Base-by-base conservation (phyloP, 2,329 filamentous ascomycete species). In the Xylariaceae sp. region DNA sequence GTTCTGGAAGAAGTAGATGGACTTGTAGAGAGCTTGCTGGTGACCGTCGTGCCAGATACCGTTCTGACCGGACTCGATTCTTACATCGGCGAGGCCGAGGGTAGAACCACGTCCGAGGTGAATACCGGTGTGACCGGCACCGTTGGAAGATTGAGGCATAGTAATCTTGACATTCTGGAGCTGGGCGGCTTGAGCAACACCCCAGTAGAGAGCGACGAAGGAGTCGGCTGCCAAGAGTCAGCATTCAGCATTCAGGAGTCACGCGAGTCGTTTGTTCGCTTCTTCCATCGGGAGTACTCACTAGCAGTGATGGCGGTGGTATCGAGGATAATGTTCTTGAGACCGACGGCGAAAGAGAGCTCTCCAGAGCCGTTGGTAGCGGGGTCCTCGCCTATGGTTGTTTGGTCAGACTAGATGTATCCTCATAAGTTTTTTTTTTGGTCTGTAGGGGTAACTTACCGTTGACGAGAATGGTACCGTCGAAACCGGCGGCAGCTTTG, bases 241-340 rank as follows among this genome's bases (percentile, higher is more conserved):
- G 55, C 43, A 46, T 30, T 29, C 46, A 19, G 47, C 31, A 31
- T 32, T 19, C 19, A 19, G 34, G 43, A 6, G 31, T 26, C 19
- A 19, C 19, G 19, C 19, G 19, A 43, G 5, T 37, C 8, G 8
- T 37, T 34, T 5, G 32, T 8, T 19, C 27, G 35, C 34, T 9
- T 9, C 12, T 19, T 6, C 19, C 1, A 41, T 6, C 8, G 2
- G 19, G 4, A 9, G 46, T 53, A 32, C 55, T 62, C 53, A 68
- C 67, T 67, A 50, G 68, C 69, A 1, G 66, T 48, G 29, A 75
- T 68, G 31, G 58, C 63, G 1, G 72, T 73, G 0, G 73, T 75
- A 56, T 76, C 74, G 9, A 76, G 67, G 31, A 74, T 61, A 4
- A 76, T 19, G 55, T 76, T 76, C 66, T 76, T 76, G 45, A 76